Evolutionary conservation across 78 protist genomes (phyloP), one percentile per base, ranked within the genome.

Genomic region (Pigoraptor vietnamica): DNA sequence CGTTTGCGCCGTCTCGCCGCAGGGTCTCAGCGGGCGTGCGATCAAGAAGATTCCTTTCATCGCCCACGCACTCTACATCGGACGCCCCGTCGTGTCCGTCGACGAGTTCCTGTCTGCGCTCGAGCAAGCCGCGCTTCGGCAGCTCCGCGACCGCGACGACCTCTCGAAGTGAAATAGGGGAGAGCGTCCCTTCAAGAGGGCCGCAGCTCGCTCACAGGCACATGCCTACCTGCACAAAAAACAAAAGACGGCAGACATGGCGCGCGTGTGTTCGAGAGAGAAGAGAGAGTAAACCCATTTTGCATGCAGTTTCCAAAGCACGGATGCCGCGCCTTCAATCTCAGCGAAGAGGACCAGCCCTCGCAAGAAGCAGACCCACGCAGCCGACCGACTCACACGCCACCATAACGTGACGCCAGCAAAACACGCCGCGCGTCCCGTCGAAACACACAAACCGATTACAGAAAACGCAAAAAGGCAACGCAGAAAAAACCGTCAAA

Each of bases 1-100:
- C 39, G 1, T 32, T 32, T n/a, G n/a, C n/a, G 83, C 34, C 67
- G 6, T 88, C 67, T 81, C 55, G 1, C 6, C 6, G 21, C 37
- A 92, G 38, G 95, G 94, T 0, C 39, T 92, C 33, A 90, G 95
- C 82, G 99, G 98, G 1, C 92, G 99, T 33, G 29, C 94, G 32
- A 94, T 98, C 24, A 88, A 98, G 83, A 97, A 97, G 91, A 89
- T 97, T 25, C 98, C 99, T 37, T 93, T 97, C 67, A 32, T 96
- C 0, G 95, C 98, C 32, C 95, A 91, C 91, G 90, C 96, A 19
- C 0, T 14, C 40, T 88, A 35, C 39, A 0, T 39, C 33, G 88
- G 36, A 14, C 19, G 38, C 34, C 9, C 82, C 82, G 32, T 1
- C 82, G 82, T 25, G 34, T 1, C 1, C 82, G 32, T 67, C 82